Evolutionary conservation across 345 rosid species (phyloP).

Genomic region (Kernera saxatilis): DNA sequence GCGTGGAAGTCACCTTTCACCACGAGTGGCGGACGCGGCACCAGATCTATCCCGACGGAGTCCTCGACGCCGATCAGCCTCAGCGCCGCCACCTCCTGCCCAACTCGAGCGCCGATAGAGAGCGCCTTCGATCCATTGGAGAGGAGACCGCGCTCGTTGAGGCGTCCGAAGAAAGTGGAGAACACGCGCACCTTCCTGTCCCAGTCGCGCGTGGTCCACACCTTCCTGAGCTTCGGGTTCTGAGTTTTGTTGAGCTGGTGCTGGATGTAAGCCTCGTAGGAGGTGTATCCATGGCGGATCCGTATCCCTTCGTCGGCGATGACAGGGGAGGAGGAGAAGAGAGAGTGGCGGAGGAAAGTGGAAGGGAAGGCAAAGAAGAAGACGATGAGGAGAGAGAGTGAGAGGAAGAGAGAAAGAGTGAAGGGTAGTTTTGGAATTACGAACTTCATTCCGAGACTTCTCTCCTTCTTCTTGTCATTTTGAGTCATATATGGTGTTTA

Average conservation of each 20-base stretch:
- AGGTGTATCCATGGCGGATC: slow-evolving; percentile 67
- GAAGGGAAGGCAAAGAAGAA: slow-evolving; percentile 37
- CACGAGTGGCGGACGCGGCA: slow-evolving; percentile 82
- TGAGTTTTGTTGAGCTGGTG: slow-evolving; percentile 92
- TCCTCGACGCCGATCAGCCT: slow-evolving; percentile 53
- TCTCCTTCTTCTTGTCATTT: no score
- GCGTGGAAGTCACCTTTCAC: slow-evolving; percentile 75
- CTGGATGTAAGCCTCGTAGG: slow-evolving; percentile 85
- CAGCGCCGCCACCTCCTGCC: slow-evolving; percentile 89
- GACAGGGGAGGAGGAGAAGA: background rate
- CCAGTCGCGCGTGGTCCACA: slow-evolving; percentile 94
- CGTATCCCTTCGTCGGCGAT: slow-evolving; percentile 32
- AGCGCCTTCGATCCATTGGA: slow-evolving; percentile 56
- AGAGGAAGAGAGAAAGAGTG: slow-evolving; percentile 37
- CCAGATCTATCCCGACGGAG: slow-evolving; percentile 83
- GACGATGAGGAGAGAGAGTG: slow-evolving; percentile 30
- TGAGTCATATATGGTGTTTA: no score
- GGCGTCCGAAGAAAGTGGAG: slow-evolving; percentile 45
- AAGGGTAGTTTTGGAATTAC: slow-evolving; percentile 34
- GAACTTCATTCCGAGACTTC: slow-evolving; percentile 29
- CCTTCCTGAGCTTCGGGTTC: slow-evolving; percentile 64
- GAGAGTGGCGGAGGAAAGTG: slow-evolving; percentile 6
- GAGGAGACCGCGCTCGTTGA: slow-evolving; percentile 38
- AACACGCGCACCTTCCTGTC: slow-evolving; percentile 74
- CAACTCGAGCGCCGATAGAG: slow-evolving; percentile 84